Percentiles rank a stretch among this genome's conserved stretches.
Conservation (phyloP, 1,139 yeast genomes). For the Meyerozyma athensensis region DNA sequence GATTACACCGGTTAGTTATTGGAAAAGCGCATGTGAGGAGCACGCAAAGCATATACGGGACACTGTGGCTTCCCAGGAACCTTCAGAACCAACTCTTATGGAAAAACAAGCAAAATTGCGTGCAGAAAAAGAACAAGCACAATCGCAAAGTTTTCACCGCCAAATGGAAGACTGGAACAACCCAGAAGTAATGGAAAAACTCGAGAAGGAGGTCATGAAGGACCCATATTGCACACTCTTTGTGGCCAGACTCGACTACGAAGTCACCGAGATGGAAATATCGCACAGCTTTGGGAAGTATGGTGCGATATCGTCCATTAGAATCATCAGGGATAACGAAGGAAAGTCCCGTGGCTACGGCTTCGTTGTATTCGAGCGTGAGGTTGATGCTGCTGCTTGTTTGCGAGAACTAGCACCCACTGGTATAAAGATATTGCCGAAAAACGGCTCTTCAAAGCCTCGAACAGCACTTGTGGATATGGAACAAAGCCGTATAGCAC, state of each 20-base stretch:
- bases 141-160: slow-evolving; percentile 25
- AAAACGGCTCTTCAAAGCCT: not conserved
- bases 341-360: slow-evolving; percentile 78
- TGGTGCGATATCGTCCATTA: slow-evolving; percentile 66
- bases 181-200: slow-evolving; percentile 45
- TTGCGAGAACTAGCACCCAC: slow-evolving; percentile 55
- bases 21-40: slow-evolving; percentile 28
- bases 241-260: slow-evolving; percentile 65
- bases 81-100: slow-evolving; percentile 15
- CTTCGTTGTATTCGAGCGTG: slow-evolving; percentile 67
- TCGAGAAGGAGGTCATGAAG: slow-evolving; percentile 57
- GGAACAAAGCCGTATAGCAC: slow-evolving; percentile 74
- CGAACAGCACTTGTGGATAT: slow-evolving; percentile 69
- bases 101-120: slow-evolving; percentile 6
- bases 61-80: slow-evolving; percentile 30
- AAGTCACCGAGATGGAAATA: slow-evolving; percentile 64
- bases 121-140: slow-evolving; percentile 9
- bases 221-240: slow-evolving; percentile 82
- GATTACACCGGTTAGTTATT: slow-evolving; percentile 49
- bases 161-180: slow-evolving; percentile 41
- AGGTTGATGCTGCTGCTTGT: slow-evolving; percentile 54
- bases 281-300: slow-evolving; percentile 56
- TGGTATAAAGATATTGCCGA: slow-evolving; percentile 27
- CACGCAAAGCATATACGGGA: slow-evolving; percentile 25
- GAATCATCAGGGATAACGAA: slow-evolving; percentile 57